Conservation (phyloP, 768 basidiomycete genomes). For the Amanita pallidorosea region DNA sequence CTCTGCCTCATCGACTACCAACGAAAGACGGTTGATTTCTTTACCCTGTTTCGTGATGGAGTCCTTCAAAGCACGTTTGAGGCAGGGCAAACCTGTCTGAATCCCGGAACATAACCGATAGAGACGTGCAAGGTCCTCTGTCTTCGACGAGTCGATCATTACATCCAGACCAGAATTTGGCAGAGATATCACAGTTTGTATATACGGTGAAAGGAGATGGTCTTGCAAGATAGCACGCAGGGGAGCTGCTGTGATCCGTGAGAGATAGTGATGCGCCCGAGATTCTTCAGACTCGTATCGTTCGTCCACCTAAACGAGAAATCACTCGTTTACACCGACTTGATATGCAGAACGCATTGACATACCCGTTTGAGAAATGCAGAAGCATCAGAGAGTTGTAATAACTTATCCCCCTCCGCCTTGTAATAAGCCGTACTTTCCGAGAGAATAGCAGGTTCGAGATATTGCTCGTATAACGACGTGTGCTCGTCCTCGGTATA, state of each 20-base stretch:
- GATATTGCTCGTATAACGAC: constrained; percentile 71
- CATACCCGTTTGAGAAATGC: constrained; percentile 70
- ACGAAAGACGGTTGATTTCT: constrained; percentile 63
- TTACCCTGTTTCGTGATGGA: constrained; percentile 67
- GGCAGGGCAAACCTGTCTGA: constrained; percentile 47
- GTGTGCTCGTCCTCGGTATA: constrained; percentile 33
- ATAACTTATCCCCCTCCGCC: constrained; percentile 56
- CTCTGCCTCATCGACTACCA: constrained; percentile 19
- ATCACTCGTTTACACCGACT: constrained; percentile 8
- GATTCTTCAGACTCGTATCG: constrained; percentile 78
- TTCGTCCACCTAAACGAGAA: constrained; percentile 52
- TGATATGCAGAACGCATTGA: constrained; percentile 16
- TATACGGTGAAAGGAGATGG: constrained; percentile 67
- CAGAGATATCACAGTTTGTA: constrained; percentile 67
- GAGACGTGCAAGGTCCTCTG: constrained; percentile 66
- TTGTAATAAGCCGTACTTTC: constrained; percentile 77
- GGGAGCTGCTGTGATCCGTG: constrained; percentile 56
- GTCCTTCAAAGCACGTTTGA: constrained; percentile 60
- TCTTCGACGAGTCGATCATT: constrained; percentile 78
- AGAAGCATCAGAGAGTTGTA: constrained; percentile 68
- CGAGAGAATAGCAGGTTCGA: constrained; percentile 73
- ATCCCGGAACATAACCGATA: constrained; percentile 69
- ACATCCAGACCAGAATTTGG: constrained; percentile 74
- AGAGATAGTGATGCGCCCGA: constrained; percentile 79
- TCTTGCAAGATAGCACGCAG: constrained; percentile 70